phyloP scores from a whole-genome alignment of 2,329 filamentous ascomycete species.

The Diaporthe helianthi region DNA sequence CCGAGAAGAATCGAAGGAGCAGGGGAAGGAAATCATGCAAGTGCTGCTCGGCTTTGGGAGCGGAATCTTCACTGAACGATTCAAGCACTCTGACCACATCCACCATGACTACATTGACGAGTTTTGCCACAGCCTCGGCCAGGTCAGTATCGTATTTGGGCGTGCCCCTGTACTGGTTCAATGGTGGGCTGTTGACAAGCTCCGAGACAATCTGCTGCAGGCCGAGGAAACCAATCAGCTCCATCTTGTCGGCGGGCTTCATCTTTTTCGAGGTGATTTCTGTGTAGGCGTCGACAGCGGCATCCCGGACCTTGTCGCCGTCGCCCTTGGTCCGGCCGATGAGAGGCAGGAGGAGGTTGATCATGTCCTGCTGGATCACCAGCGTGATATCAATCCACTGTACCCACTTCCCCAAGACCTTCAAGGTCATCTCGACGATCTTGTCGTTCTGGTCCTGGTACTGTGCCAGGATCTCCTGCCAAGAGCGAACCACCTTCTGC shows the following conservation, averaged over 20 bases:
- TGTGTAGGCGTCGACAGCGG: conserved; percentile 92
- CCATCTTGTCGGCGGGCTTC: conserved; percentile 90
- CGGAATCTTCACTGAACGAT: conserved; percentile 67
- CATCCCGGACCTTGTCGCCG: conserved; percentile 84
- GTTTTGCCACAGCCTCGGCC: conserved; percentile 91
- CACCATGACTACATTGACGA: conserved; percentile 87
- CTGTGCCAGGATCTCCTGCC: conserved; percentile 86
- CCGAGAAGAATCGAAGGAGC: conserved; percentile 91
- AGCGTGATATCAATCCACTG: conserved; percentile 98
- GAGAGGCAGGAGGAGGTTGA: conserved; percentile 83
- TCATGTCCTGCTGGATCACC: conserved; percentile 88
- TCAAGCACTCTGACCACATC: conserved; percentile 91
- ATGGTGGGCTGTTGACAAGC: conserved; percentile 81
- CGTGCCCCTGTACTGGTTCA: conserved; percentile 80
- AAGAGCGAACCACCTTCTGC: conserved; percentile 84
- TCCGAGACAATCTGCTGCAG: conserved; percentile 84
- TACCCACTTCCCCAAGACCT: conserved; percentile 95
- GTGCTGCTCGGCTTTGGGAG: conserved; percentile 79
- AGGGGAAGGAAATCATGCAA: conserved; percentile 85
- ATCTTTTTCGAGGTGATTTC: conserved; percentile 99
- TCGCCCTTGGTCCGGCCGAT: conserved; percentile 74
- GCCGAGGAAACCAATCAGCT: conserved; percentile 91
- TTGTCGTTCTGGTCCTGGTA: conserved; percentile 75
- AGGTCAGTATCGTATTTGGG: conserved; percentile 94
- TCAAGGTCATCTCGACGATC: conserved; percentile 86